phyloP scores from a whole-genome alignment of 129 eudicot species.

The Saussurea involucrata region DNA sequence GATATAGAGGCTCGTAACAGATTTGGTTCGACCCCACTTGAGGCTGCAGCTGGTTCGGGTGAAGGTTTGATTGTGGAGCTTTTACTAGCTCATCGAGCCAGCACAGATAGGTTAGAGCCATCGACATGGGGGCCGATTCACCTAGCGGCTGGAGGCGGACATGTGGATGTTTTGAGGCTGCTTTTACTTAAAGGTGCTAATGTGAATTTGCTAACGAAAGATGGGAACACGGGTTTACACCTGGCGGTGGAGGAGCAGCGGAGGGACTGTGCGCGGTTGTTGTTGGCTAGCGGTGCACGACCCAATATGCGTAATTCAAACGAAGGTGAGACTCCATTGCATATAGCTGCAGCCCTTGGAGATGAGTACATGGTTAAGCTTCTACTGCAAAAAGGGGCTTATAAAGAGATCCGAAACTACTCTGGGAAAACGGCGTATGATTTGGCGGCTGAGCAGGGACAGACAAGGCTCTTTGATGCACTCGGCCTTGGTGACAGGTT shows the following conservation, averaged over 20 bases:
- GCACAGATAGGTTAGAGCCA: constrained; percentile 43
- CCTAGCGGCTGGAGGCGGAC: constrained; percentile 56
- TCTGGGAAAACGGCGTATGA: constrained; percentile 60
- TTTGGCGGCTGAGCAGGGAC: constrained; percentile 71
- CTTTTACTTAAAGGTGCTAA: constrained; percentile 62
- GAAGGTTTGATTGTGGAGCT: constrained; percentile 67
- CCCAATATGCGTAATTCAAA: constrained; percentile 32
- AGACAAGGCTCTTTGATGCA: constrained; percentile 57
- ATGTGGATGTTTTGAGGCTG: constrained; percentile 52
- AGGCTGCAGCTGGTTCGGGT: constrained; percentile 59
- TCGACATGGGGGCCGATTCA: constrained; percentile 71
- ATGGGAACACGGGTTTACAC: constrained; percentile 61
- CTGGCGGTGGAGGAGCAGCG: constrained; percentile 59
- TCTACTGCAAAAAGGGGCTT: constrained; percentile 64
- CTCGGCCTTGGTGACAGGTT: constrained; percentile 59
- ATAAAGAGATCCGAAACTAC: constrained; percentile 57
- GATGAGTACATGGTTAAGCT: constrained; percentile 71
- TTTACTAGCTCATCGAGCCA: constrained; percentile 59
- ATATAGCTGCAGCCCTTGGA: constrained; percentile 57
- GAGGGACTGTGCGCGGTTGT: constrained; percentile 48
- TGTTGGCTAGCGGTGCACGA: constrained; percentile 43
- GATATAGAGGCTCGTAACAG: constrained; percentile 49
- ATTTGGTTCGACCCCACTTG: constrained; percentile 58
- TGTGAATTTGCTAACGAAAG: constrained; percentile 54
- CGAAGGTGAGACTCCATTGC: constrained; percentile 64